phyloP scores from a whole-genome alignment of 768 basidiomycete species.

The Asterophora parasitica region DNA sequence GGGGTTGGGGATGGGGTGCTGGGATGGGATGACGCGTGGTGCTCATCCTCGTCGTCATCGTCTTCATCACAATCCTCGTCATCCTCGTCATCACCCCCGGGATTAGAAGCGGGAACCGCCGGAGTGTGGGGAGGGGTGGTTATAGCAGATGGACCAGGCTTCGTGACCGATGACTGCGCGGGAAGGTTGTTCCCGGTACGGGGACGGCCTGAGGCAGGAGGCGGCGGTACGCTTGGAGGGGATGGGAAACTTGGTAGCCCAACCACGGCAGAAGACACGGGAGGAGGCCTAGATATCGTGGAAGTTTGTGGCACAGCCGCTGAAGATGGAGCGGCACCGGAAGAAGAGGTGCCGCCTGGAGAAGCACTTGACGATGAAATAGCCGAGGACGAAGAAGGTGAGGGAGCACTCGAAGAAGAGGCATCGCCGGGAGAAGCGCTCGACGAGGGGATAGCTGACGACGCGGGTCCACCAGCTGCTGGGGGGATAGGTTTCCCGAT shows the following conservation, averaged over 20 bases:
- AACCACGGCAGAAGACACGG: neutral
- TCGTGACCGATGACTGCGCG: neutral
- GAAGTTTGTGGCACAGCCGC: neutral
- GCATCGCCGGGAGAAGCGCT: slow-evolving; percentile 1
- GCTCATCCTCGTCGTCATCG: neutral
- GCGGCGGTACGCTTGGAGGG: neutral
- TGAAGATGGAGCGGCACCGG: neutral
- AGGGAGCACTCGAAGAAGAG: neutral
- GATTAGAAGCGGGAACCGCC: neutral
- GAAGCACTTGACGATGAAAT: neutral
- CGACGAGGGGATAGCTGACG: slow-evolving; percentile 4
- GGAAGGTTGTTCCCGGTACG: neutral
- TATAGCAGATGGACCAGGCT: neutral
- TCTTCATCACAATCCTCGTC: neutral
- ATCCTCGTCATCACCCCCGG: slow-evolving; percentile 1
- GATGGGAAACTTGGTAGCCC: neutral
- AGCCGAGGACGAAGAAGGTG: too few species aligned
- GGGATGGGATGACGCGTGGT: too few species aligned
- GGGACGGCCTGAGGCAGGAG: neutral
- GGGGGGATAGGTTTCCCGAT: slow-evolving; percentile 27
- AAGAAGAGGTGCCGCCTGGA: too few species aligned
- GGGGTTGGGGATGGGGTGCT: too few species aligned
- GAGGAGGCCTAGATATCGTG: too few species aligned
- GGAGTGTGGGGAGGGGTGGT: neutral
- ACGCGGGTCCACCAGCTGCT: slow-evolving; percentile 12